These are phyloP conservation scores for Silene coronaria DNA, from an alignment of 179 eudicot genomes.

Conservation along the genomic window DNA sequence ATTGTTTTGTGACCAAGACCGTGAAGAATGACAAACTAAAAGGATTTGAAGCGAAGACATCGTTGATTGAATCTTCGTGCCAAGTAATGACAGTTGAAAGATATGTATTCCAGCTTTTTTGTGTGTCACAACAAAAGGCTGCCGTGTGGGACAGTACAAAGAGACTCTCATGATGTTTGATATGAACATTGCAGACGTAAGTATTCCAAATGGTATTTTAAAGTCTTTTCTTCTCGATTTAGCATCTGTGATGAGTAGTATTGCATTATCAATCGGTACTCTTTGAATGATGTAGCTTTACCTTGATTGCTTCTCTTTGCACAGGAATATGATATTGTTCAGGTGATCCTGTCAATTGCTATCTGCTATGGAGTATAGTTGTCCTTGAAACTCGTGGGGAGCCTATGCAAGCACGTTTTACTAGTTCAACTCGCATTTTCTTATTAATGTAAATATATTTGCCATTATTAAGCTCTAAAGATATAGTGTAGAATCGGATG, in stretches of 20 bases:
- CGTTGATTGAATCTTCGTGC: constrained; percentile 33
- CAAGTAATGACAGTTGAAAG: constrained; percentile 52
- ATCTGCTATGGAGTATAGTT: too few relatives aligned
- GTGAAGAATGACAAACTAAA: constrained; percentile 6
- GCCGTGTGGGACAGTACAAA: constrained; percentile 17
- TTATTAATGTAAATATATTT: too few relatives aligned
- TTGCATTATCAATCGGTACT: neutral
- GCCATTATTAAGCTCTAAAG: too few relatives aligned
- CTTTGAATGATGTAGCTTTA: neutral
- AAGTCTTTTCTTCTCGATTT: neutral
- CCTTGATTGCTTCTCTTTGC: neutral
- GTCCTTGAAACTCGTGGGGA: too few relatives aligned
- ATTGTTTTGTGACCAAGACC: constrained; percentile 9
- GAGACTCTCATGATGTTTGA: constrained; percentile 15
- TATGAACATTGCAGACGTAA: neutral
- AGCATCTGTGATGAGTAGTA: neutral
- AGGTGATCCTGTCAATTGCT: neutral
- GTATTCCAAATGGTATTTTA: neutral
- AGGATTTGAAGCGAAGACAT: constrained; percentile 21
- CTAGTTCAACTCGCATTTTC: too few relatives aligned
- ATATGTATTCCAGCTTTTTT: constrained; percentile 38
- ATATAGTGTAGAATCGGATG: too few relatives aligned
- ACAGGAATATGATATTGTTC: neutral
- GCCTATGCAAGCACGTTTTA: too few relatives aligned
- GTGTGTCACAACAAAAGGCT: constrained; percentile 28